Base-by-base conservation (phyloP, 345 rosid species). In the Boechera retrofracta region DNA sequence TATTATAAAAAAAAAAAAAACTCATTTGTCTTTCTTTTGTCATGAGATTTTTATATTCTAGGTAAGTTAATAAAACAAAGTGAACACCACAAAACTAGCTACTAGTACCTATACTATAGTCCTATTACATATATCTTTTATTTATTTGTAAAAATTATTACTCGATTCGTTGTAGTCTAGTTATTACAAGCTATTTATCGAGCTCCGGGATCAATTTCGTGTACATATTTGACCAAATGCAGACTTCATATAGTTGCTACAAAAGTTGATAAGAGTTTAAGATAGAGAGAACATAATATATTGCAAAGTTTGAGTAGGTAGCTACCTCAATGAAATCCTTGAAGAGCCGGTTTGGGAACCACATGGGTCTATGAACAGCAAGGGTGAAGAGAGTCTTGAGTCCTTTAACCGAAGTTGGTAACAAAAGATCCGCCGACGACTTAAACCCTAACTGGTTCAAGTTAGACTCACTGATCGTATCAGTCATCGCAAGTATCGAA, bases 341-440 rank as follows among this genome's bases (percentile, higher is more conserved):
- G 76, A 86, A 86, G 38, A 94, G 87, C 2, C 91, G 76, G 69
- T 88, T 82, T 0, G 98, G 97, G 82, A 94, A 92, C 97, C 98
- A 92, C 13, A 94, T 82, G 65, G 90, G 88, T 84, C 72, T 86
- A 84, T 92, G 60, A 74, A 86, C 82, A 54, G 97, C 93, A 44
- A 92, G 86, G 2, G 88, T 81, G 45, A 92, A 93, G 11, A 94
- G 86, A 12, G 92, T 86, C 72, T 90, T 94, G 32, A 92, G 86
- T 11, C 84, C 98, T 78, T 87, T 84, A 7, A 89, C 93, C 36
- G 96, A 86, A 42, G 81, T 79, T 1, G 98, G 98, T 81, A 92
- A 41, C 76, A 94, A 62, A 44, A 94, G 84, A 76, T 94, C 98
- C 0, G 90, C 67, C 15, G 98, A 92, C 1, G 98, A 89, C 24